A percentile compares a stretch with the other conserved stretches of the same genome.
Conservation (phyloP, 345 rosid genomes). For the Firmiana major region DNA sequence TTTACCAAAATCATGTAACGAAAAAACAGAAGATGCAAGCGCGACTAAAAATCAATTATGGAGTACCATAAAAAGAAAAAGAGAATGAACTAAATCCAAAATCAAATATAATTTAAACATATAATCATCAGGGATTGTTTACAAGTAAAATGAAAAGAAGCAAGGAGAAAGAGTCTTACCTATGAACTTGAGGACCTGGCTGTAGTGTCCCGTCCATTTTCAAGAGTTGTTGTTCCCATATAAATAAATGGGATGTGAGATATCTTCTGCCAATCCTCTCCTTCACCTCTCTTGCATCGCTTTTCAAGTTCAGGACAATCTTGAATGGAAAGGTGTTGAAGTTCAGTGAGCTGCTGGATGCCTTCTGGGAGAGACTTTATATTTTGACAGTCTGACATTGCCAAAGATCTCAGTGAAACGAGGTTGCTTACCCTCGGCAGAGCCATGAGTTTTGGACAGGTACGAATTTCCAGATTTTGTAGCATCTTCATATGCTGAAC, state of each 20-base stretch:
- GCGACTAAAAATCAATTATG: not conserved
- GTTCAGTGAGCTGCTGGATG: not conserved
- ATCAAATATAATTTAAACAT: not conserved
- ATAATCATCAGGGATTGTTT: not conserved
- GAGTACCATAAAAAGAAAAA: not conserved
- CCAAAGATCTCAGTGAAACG: slow-evolving; percentile 13
- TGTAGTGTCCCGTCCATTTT: not conserved
- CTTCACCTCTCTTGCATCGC: not conserved
- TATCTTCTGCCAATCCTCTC: slow-evolving; percentile 18
- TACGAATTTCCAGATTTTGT: slow-evolving; percentile 13
- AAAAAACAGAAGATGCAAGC: not conserved
- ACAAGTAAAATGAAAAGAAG: not conserved
- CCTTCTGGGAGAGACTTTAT: slow-evolving; percentile 21
- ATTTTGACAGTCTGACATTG: slow-evolving; percentile 17
- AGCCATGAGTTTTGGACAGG: slow-evolving; percentile 6
- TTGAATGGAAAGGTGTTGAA: slow-evolving; percentile 18
- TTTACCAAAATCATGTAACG: not conserved
- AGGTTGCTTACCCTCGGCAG: slow-evolving; percentile 15
- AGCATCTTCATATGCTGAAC: slow-evolving; percentile 7
- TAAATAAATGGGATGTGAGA: not conserved
- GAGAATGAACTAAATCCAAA: not conserved
- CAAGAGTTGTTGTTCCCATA: not conserved
- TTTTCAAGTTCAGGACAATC: slow-evolving; percentile 20
- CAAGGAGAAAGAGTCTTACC: not conserved
- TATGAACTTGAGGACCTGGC: not conserved